phyloP scores from a whole-genome alignment of 176 grass and related monocot species.

The Carex parvula region DNA sequence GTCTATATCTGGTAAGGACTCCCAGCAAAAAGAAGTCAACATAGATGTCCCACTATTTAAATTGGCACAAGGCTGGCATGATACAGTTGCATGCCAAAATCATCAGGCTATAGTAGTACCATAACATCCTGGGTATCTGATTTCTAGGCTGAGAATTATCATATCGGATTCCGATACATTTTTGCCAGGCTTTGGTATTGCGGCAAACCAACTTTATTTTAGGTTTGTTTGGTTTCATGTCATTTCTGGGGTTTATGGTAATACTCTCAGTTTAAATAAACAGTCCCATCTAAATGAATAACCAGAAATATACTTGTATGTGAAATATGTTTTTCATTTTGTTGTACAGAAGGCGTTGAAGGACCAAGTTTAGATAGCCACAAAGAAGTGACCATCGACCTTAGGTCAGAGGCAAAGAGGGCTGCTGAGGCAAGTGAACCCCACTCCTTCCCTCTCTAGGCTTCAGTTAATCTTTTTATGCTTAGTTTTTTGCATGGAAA shows the following conservation, averaged over 20 bases:
- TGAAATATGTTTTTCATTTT: neutral
- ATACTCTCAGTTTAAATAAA: constrained; percentile 4
- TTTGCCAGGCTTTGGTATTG: neutral
- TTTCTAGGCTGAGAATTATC: neutral
- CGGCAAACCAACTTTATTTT: neutral
- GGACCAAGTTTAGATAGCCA: constrained; percentile 23
- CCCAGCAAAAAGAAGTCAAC: neutral
- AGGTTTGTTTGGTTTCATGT: neutral
- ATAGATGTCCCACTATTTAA: neutral
- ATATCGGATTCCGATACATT: neutral
- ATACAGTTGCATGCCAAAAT: neutral
- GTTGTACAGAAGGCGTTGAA: constrained; percentile 34
- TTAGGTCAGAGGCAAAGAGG: constrained; percentile 64
- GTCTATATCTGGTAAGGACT: constrained; percentile 39
- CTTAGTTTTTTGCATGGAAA: neutral
- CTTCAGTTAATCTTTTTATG: neutral
- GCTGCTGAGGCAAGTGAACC: constrained; percentile 45
- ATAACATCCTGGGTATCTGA: neutral
- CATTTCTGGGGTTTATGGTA: neutral
- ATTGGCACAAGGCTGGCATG: neutral
- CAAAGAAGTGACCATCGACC: constrained; percentile 35
- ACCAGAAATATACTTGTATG: neutral
- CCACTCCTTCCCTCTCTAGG: neutral
- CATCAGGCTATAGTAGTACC: neutral
- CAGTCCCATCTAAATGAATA: neutral